Conservation (phyloP, 2,329 filamentous ascomycete genomes). For the Ambrosiella beaveri region DNA sequence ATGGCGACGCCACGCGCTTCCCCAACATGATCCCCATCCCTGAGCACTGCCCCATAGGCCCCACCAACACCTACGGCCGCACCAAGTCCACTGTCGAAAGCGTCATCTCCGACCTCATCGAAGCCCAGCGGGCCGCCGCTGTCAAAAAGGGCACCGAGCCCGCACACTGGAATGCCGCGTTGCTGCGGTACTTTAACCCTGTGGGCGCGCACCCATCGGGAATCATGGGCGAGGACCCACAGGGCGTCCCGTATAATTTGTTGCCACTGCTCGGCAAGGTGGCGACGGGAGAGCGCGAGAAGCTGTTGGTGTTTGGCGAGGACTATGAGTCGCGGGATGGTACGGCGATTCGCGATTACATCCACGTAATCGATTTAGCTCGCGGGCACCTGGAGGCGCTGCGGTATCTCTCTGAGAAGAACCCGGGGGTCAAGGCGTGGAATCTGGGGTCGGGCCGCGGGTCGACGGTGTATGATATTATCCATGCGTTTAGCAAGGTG, state of each 20-base stretch:
- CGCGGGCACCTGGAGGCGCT: conserved; percentile 75
- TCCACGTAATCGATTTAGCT: conserved; percentile 84
- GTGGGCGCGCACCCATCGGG: conserved; percentile 86
- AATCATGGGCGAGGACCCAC: conserved; percentile 95
- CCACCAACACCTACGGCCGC: conserved; percentile 94
- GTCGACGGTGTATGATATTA: conserved; percentile 92
- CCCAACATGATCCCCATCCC: conserved; percentile 98
- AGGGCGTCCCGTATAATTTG: conserved; percentile 90
- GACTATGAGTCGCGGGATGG: conserved; percentile 85
- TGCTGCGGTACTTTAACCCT: conserved; percentile 96
- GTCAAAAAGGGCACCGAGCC: conserved; percentile 62
- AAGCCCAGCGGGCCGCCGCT: conserved; percentile 67
- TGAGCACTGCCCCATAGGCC: conserved; percentile 85
- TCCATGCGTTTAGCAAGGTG: conserved; percentile 78
- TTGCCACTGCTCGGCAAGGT: conserved; percentile 89
- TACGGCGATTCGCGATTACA: conserved; percentile 93
- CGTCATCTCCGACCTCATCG: conserved; percentile 81
- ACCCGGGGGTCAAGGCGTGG: conserved; percentile 87
- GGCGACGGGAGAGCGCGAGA: conserved; percentile 84
- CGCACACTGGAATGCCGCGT: conserved; percentile 78
- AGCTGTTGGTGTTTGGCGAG: conserved; percentile 85
- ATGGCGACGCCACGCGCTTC: conserved; percentile 91
- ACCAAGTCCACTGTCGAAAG: conserved; percentile 87
- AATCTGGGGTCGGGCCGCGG: conserved; percentile 90
- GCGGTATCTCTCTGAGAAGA: conserved; percentile 67